Conservation (phyloP, 2,329 filamentous ascomycete genomes). For the Fusarium anthophilum region DNA sequence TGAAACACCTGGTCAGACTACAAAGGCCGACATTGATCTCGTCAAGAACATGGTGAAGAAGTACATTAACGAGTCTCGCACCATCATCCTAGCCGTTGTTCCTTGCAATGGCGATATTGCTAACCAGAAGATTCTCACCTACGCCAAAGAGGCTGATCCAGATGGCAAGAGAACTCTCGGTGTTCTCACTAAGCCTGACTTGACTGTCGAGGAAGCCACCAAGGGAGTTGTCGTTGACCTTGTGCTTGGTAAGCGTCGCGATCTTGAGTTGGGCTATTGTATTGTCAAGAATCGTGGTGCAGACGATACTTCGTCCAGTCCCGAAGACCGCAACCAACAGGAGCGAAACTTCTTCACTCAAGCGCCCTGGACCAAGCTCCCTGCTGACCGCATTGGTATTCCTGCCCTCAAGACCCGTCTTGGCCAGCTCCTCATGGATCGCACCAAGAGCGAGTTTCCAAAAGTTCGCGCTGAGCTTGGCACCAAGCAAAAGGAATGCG, state of each 20-base stretch:
- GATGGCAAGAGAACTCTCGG: slow-evolving; percentile 55
- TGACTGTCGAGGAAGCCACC: slow-evolving; percentile 55
- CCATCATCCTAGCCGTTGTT: slow-evolving; percentile 60
- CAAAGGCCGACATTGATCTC: slow-evolving; percentile 54
- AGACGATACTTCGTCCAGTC: slow-evolving; percentile 49
- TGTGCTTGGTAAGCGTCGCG: slow-evolving; percentile 51
- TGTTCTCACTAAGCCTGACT: slow-evolving; percentile 69
- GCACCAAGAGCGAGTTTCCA: slow-evolving; percentile 52
- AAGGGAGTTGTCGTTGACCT: slow-evolving; percentile 53
- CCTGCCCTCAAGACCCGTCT: slow-evolving; percentile 49
- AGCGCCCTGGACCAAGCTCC: slow-evolving; percentile 47
- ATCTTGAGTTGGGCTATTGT: slow-evolving; percentile 58
- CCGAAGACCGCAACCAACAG: too few species aligned
- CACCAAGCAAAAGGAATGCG: too few species aligned
- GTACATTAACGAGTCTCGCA: slow-evolving; percentile 58
- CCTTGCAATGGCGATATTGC: slow-evolving; percentile 53
- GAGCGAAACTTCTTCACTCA: slow-evolving; percentile 52
- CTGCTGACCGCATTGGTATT: slow-evolving; percentile 48
- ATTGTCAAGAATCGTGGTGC: slow-evolving; percentile 59
- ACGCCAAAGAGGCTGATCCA: slow-evolving; percentile 51
- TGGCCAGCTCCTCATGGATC: slow-evolving; percentile 50
- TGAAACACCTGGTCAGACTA: slow-evolving; percentile 51
- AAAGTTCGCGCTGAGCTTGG: too few species aligned
- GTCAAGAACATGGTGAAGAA: slow-evolving; percentile 58
- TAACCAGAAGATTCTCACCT: slow-evolving; percentile 52